These are phyloP conservation scores for Ophiostoma australiae DNA, from an alignment of 2,329 filamentous ascomycete species.

Conservation along the genomic window DNA sequence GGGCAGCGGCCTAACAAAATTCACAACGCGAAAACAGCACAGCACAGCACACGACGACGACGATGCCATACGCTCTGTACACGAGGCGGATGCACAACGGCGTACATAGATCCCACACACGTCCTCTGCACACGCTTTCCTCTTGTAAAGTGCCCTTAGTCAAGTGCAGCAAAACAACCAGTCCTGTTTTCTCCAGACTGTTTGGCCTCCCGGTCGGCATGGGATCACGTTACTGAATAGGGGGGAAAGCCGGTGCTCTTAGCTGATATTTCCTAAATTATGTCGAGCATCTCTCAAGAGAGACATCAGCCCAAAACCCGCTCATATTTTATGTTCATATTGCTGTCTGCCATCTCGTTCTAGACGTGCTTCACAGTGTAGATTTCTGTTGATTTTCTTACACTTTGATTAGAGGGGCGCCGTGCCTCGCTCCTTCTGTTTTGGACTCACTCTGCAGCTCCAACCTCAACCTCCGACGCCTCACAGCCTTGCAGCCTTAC, in stretches of 20 bases:
- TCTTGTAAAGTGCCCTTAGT: background rate
- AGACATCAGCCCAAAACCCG: background rate
- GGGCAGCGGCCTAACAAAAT: constrained; percentile 21
- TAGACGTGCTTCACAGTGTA: background rate
- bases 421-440: constrained; percentile 3
- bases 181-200: background rate
- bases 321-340: background rate
- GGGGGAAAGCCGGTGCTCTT: constrained; percentile 15
- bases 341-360: background rate
- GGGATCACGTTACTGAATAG: constrained; percentile 23
- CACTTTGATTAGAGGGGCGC: background rate
- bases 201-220: background rate
- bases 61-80: background rate
- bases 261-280: constrained; percentile 5
- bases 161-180: background rate
- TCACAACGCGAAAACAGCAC: constrained; percentile 12
- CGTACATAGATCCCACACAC: constrained; percentile 11
- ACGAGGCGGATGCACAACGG: constrained; percentile 9
- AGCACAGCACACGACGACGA: background rate
- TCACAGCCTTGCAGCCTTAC: background rate
- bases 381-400: constrained; percentile 4
- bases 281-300: background rate
- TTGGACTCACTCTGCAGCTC: background rate
- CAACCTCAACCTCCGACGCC: background rate
- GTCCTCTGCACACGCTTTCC: background rate